These are phyloP conservation scores for Aspergillus terreus DNA, from an alignment of 2,329 filamentous ascomycete genomes.

Conservation along the genomic window DNA sequence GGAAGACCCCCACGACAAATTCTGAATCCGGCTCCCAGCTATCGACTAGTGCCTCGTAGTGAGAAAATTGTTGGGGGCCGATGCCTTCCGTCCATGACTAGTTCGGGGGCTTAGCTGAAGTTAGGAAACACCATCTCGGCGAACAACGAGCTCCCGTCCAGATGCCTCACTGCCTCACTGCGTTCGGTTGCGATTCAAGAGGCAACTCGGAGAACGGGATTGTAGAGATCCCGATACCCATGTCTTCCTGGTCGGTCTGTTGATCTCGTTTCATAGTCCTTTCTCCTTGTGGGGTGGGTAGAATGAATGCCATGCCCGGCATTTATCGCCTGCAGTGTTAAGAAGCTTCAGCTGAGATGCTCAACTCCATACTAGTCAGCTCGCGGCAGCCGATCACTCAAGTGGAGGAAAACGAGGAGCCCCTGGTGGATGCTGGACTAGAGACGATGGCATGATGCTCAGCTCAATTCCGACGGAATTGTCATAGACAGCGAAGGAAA, in stretches of 20 bases:
- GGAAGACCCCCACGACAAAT: neutral
- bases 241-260: neutral
- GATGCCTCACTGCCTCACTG: neutral
- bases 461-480: slow-evolving; percentile 1
- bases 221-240: neutral
- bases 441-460: slow-evolving; percentile 6
- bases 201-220: neutral
- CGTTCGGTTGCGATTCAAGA: neutral
- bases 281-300: neutral
- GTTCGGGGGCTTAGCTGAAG: neutral
- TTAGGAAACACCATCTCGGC: neutral
- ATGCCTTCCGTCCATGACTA: neutral
- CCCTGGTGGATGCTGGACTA: neutral
- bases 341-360: neutral
- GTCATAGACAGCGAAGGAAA: neutral
- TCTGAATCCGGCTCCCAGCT: neutral
- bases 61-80: neutral
- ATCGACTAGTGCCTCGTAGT: neutral
- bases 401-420: slow-evolving; percentile 1
- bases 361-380: neutral
- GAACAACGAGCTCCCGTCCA: neutral
- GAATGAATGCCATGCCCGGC: neutral
- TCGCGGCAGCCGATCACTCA: neutral
- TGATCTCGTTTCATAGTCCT: neutral
- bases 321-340: neutral